Percentiles rank a stretch among this genome's conserved stretches.
Evolutionary conservation across 495 filamentous ascomycete species (phyloP).

Genomic region (Chaetomium fimeti): DNA sequence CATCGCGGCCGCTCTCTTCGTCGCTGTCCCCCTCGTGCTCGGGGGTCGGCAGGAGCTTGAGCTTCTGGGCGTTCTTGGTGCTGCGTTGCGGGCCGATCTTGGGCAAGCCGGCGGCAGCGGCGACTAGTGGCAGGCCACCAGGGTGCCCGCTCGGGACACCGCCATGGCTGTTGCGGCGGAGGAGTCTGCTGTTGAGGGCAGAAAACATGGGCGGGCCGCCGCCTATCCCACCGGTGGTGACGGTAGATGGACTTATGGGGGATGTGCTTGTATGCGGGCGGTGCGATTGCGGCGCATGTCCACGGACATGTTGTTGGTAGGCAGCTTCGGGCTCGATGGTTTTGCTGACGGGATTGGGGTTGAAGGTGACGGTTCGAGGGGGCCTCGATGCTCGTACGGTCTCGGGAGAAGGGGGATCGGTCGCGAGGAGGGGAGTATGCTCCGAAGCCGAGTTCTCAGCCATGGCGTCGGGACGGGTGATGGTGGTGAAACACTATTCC

Average conservation of each 20-base stretch:
- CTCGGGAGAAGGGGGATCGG: constrained; percentile 35
- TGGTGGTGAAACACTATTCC: constrained; percentile 3
- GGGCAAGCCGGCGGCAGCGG: constrained; percentile 47
- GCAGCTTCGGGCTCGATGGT: constrained; percentile 49
- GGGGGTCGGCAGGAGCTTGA: constrained; percentile 90
- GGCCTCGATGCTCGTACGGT: constrained; percentile 37
- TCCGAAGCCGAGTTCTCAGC: constrained; percentile 27
- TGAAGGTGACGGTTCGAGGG: constrained; percentile 50
- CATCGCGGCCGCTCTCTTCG: constrained; percentile 89
- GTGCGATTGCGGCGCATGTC: constrained; percentile 19
- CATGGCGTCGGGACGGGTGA: constrained; percentile 19
- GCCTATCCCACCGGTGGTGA: constrained; percentile 33
- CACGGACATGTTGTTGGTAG: constrained; percentile 14
- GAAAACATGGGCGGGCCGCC: constrained; percentile 69
- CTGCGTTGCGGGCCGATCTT: constrained; percentile 96
- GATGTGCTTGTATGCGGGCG: constrained; percentile 15
- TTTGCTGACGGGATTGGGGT: constrained; percentile 49
- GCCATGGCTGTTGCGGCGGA: constrained; percentile 78
- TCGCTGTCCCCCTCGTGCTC: constrained; percentile 71
- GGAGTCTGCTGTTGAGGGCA: constrained; percentile 80
- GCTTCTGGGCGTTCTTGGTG: constrained; percentile 91
- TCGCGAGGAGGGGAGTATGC: constrained; percentile 40
- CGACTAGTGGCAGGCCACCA: constrained; percentile 50
- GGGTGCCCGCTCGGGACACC: constrained; percentile 14
- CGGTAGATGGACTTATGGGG: constrained; percentile 28